phyloP scores from a whole-genome alignment of 306 rosid species.

The Casuarina equisetifolia region DNA sequence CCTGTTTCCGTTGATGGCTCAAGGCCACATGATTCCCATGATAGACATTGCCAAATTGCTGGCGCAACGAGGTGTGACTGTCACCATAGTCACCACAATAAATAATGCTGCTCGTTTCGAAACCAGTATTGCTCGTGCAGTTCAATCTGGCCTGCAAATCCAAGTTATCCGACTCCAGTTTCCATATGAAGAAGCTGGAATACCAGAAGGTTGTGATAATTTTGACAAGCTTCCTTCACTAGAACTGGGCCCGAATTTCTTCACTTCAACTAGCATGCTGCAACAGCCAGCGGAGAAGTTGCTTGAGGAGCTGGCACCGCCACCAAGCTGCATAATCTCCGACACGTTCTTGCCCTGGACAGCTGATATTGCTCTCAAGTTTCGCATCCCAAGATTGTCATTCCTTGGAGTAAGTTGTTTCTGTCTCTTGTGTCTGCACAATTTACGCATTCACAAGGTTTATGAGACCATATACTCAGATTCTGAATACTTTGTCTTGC shows the following conservation, averaged over 20 bases:
- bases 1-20: conserved; percentile 40
- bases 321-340: no score
- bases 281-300: no score
- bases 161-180: neutral
- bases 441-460: neutral
- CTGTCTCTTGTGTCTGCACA: conserved; percentile 30
- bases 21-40: conserved; percentile 37
- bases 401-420: conserved; percentile 53
- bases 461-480: conserved; percentile 1
- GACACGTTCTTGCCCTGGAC: no score
- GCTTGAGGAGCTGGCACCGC: no score
- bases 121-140: conserved; percentile 3
- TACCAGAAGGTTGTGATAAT: no score
- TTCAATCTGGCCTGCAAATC: conserved; percentile 25
- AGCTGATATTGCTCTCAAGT: no score
- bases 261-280: no score
- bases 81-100: conserved; percentile 36
- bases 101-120: conserved; percentile 23
- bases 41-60: conserved; percentile 19
- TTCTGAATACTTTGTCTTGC: conserved; percentile 34
- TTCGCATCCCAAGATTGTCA: conserved; percentile 53
- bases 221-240: no score
- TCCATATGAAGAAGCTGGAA: no score
- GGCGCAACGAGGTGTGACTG: conserved; percentile 24
- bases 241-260: no score